Conservation (phyloP, 2,329 filamentous ascomycete genomes). For the Apiospora koreana region DNA sequence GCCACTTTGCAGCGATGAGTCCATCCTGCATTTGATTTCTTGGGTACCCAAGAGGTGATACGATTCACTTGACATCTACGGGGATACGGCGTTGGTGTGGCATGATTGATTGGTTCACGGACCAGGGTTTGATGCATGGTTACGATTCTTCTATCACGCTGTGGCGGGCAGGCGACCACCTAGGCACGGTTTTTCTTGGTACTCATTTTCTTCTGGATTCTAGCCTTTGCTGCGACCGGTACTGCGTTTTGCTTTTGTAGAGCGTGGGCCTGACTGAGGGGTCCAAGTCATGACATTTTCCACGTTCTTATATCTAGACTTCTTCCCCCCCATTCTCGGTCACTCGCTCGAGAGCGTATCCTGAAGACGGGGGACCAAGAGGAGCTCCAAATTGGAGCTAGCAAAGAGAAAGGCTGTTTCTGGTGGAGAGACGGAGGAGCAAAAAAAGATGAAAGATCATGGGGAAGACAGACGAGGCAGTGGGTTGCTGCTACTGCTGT, state of each 20-base stretch:
- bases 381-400: neutral
- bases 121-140: conserved; percentile 10
- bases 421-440: neutral
- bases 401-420: neutral
- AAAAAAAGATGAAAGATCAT: neutral
- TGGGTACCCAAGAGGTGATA: neutral
- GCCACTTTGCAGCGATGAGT: conserved; percentile 5
- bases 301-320: conserved; percentile 12
- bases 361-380: neutral
- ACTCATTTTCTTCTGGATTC: conserved; percentile 8
- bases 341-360: neutral
- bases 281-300: neutral
- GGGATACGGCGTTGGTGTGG: conserved; percentile 7
- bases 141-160: conserved; percentile 8
- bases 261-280: neutral
- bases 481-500: neutral
- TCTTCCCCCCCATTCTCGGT: neutral
- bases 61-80: neutral
- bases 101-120: conserved; percentile 8
- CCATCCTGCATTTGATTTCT: neutral
- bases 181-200: neutral
- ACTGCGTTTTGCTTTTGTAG: neutral
- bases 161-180: conserved; percentile 11
- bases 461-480: neutral
- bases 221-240: neutral